These are phyloP conservation scores for Apocynum venetum DNA, from an alignment of 257 asterid genomes.

Conservation along the genomic window DNA sequence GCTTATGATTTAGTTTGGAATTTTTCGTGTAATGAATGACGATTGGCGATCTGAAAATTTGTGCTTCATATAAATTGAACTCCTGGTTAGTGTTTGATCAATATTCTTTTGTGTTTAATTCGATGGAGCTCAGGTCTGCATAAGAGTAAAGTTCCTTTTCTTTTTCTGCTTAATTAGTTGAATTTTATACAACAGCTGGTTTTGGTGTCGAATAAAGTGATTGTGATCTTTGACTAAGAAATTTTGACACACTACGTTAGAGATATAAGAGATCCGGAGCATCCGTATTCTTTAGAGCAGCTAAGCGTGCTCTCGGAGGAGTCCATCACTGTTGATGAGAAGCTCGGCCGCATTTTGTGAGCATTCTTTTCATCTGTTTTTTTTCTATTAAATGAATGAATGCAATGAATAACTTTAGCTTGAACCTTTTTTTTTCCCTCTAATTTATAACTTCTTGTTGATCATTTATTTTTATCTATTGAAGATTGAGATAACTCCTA, in stretches of 20 bases:
- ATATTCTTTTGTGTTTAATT: neutral
- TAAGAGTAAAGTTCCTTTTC: neutral
- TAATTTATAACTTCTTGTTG: neutral
- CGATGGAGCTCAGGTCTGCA: neutral
- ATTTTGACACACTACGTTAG: slow-evolving; percentile 50
- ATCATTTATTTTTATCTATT: neutral
- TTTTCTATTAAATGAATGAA: neutral
- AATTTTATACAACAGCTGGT: neutral
- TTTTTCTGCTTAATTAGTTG: neutral
- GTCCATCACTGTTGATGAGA: slow-evolving; percentile 78
- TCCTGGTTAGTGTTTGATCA: neutral
- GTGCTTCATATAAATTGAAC: neutral
- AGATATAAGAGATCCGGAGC: slow-evolving; percentile 97
- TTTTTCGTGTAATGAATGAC: neutral
- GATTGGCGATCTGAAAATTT: neutral
- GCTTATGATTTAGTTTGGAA: neutral
- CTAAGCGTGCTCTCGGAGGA: slow-evolving; percentile 88
- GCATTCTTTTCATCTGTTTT: slow-evolving; percentile 14
- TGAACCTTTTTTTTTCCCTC: neutral
- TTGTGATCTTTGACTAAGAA: slow-evolving; percentile 52
- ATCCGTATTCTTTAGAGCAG: slow-evolving; percentile 90
- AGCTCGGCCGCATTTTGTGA: slow-evolving; percentile 79
- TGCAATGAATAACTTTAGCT: neutral
- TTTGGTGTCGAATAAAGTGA: neutral
- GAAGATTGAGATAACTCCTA: neutral